A percentile compares a stretch with the other conserved stretches of the same genome.
Evolutionary conservation across 2,329 filamentous ascomycete species (phyloP).

Genomic region (Aspergillus alliaceus): DNA sequence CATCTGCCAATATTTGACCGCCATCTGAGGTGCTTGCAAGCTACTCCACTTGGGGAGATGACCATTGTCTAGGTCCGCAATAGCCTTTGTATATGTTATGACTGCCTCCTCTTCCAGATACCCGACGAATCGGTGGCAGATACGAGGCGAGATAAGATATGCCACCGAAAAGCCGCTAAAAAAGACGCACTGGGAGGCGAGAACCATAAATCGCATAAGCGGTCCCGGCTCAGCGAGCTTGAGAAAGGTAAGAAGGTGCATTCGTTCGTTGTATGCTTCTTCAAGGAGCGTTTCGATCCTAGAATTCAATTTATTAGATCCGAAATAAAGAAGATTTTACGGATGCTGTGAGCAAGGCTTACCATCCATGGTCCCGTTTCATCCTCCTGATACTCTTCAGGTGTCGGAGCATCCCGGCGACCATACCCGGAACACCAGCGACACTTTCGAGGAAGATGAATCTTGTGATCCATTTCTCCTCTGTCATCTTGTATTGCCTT

Average conservation of each 20-base stretch:
- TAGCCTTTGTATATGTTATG: constrained; percentile 87
- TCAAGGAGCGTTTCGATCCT: constrained; percentile 91
- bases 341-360: no score
- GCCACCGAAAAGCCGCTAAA: constrained; percentile 91
- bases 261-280: constrained; percentile 88
- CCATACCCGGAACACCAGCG: constrained; percentile 94
- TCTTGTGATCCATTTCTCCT: constrained; percentile 83
- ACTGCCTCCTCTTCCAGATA: constrained; percentile 98
- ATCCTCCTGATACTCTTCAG: constrained; percentile 79
- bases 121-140: constrained; percentile 92
- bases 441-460: constrained; percentile 95
- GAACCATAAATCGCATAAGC: constrained; percentile 91
- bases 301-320: no score
- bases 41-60: constrained; percentile 77
- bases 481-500: constrained; percentile 71
- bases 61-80: constrained; percentile 84
- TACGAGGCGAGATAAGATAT: constrained; percentile 82
- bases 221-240: constrained; percentile 82
- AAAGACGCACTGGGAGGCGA: constrained; percentile 92
- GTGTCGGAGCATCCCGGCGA: constrained; percentile 90
- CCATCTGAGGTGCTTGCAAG: constrained; percentile 81
- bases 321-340: no score
- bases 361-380: constrained; percentile 92
- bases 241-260: constrained; percentile 91
- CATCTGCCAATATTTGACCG: constrained; percentile 91